Percentiles rank a stretch among this genome's conserved stretches.
These are phyloP conservation scores for Fusarium sp. DNA, from an alignment of 2,329 filamentous ascomycete species.

Conservation along the genomic window DNA sequence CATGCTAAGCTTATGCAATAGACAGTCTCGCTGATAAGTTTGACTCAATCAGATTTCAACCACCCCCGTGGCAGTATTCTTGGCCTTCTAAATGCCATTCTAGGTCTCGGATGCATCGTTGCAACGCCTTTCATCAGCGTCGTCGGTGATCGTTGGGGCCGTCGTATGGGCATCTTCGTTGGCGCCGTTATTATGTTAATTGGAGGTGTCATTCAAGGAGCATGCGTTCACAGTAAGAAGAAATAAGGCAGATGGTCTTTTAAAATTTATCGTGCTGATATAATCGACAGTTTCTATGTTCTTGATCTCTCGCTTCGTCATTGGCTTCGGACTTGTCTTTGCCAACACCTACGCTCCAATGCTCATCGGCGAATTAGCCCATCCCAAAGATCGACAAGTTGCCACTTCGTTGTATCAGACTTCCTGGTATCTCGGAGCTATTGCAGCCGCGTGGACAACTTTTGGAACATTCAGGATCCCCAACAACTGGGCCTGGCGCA, in stretches of 20 bases:
- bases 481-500: conserved; percentile 47
- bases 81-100: conserved; percentile 49
- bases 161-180: conserved; percentile 42
- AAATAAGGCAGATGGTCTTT: neutral
- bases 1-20: accelerated
- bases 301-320: conserved; percentile 60
- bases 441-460: conserved; percentile 55
- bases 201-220: conserved; percentile 39
- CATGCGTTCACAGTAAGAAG: conserved; percentile 45
- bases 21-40: neutral
- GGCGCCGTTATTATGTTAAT: conserved; percentile 51
- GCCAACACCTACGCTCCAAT: conserved; percentile 61
- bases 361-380: conserved; percentile 64
- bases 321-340: conserved; percentile 65
- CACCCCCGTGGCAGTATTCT: conserved; percentile 29
- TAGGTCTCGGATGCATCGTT: conserved; percentile 57
- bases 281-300: conserved; percentile 58
- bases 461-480: conserved; percentile 50
- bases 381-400: conserved; percentile 64
- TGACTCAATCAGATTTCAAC: conserved; percentile 38
- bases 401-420: conserved; percentile 64
- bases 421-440: conserved; percentile 57
- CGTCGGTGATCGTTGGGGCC: conserved; percentile 42
- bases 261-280: neutral
- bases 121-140: conserved; percentile 40